Base-by-base conservation (phyloP, 345 rosid species). In the Sapria himalayana region DNA sequence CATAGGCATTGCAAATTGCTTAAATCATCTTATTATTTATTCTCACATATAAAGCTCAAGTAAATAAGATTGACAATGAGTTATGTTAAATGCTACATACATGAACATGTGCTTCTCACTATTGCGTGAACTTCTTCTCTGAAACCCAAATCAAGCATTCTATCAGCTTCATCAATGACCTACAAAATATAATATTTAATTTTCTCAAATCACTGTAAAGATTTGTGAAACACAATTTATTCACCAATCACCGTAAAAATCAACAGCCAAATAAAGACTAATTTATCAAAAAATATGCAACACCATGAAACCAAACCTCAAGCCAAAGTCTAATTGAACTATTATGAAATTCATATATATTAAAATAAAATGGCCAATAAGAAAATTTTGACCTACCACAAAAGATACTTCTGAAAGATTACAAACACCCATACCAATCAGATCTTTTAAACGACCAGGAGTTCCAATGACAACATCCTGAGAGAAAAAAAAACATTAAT, bases 61-160 rank as follows among this genome's bases (percentile, higher is more conserved):
- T n/a, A n/a, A n/a, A n/a, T n/a, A n/a, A n/a, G n/a, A n/a, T n/a
- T n/a, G n/a, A n/a, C n/a, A n/a, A n/a, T n/a, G n/a, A n/a, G n/a
- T n/a, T n/a, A n/a, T n/a, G n/a, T n/a, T n/a, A n/a, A n/a, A 39
- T 15, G 25, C 24, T 7, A 72, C 73, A 43, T 67, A 69, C 98
- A 78, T 46, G 71, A 68, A 58, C 67, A 57, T 5, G 89, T 82
- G 58, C 62, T 71, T 66, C 95, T 67, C 67, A 89, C 42, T 60
- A 89, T 89, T 55, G 71, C 55, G 44, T 91, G 78, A 43, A 82
- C 98, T 49, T 78, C 85, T 54, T 74, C 75, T 58, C 86, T 82
- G 40, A 89, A 89, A 54, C 98, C 94, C 98, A 89, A 68, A 64
- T 89, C 98, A 62, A 89, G 98, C 98, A 89, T 89, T 60, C 94